Evolutionary conservation across 2,329 filamentous ascomycete species (phyloP).

Genomic region (Xylariomycetidae sp.): DNA sequence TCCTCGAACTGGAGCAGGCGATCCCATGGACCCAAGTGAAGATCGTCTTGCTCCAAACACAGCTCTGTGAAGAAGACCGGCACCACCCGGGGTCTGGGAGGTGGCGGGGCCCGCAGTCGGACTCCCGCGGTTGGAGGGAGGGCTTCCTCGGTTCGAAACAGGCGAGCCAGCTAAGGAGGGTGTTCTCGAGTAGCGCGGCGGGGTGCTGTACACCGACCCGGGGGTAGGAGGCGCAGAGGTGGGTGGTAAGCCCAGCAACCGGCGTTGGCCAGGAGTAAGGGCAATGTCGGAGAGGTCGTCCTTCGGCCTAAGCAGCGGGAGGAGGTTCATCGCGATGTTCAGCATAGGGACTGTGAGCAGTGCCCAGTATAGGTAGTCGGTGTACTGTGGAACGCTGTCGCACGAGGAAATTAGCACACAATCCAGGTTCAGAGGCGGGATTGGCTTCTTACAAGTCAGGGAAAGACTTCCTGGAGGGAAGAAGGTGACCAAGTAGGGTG

Average conservation of each 20-base stretch:
- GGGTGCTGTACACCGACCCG: constrained; percentile 70
- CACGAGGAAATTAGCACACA: constrained; percentile 3
- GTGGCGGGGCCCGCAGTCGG: constrained; percentile 24
- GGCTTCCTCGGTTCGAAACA: constrained; percentile 51
- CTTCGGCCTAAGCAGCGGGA: constrained; percentile 63
- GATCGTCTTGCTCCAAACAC: constrained; percentile 50
- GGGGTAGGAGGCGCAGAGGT: constrained; percentile 58
- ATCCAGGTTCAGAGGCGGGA: not conserved
- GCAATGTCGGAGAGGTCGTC: constrained; percentile 86
- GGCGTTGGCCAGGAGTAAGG: constrained; percentile 81
- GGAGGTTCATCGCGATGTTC: constrained; percentile 66
- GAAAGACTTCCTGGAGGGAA: constrained; percentile 16
- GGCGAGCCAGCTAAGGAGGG: constrained; percentile 58
- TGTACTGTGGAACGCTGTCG: constrained; percentile 29
- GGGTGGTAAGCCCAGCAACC: constrained; percentile 74
- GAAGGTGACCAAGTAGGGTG: constrained; percentile 11
- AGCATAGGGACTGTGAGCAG: constrained; percentile 54
- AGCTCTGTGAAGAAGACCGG: constrained; percentile 63
- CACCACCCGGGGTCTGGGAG: constrained; percentile 40
- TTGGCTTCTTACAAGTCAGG: constrained; percentile 15
- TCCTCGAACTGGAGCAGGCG: constrained; percentile 50
- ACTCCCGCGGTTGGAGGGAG: constrained; percentile 26
- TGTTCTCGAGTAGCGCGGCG: constrained; percentile 78
- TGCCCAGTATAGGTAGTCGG: constrained; percentile 38
- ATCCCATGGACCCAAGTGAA: constrained; percentile 53